Percentiles rank a stretch among this genome's conserved stretches.
These are phyloP conservation scores for Pythium guiyangense DNA, from an alignment of 352 stramenopile species.

Conservation along the genomic window DNA sequence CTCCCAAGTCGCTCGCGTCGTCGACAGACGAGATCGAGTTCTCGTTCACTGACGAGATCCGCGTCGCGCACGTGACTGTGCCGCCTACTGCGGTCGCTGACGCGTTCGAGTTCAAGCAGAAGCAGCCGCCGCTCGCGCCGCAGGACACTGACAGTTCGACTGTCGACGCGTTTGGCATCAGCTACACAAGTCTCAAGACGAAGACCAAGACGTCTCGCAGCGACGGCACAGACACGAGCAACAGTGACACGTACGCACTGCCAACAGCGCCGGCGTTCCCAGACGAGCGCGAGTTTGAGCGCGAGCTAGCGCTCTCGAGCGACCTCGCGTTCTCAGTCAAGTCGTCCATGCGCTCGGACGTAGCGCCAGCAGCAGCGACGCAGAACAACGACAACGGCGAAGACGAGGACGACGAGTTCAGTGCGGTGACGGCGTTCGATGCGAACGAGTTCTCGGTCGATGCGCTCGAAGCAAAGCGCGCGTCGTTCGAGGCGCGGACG, in stretches of 20 bases:
- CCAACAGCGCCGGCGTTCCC: constrained; percentile 34
- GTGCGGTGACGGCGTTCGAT: neutral
- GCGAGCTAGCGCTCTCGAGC: constrained; percentile 24
- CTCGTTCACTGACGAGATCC: constrained; percentile 27
- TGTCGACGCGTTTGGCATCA: constrained; percentile 46
- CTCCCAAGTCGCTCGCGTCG: neutral
- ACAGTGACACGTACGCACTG: constrained; percentile 24
- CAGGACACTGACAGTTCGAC: constrained; percentile 6
- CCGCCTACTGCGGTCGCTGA: constrained; percentile 14
- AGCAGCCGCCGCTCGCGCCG: constrained; percentile 7
- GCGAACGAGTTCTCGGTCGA: neutral
- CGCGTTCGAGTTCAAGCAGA: constrained; percentile 14
- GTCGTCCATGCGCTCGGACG: neutral
- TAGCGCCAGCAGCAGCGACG: neutral
- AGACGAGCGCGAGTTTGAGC: constrained; percentile 45
- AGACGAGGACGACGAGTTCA: constrained; percentile 39
- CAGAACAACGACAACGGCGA: constrained; percentile 1
- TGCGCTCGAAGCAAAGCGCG: constrained; percentile 15
- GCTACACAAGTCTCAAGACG: constrained; percentile 49
- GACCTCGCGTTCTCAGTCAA: constrained; percentile 36
- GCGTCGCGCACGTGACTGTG: constrained; percentile 23
- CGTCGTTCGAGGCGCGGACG: constrained; percentile 21
- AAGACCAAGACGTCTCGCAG: constrained; percentile 4
- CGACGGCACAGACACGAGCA: constrained; percentile 1
- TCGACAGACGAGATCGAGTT: constrained; percentile 12